These are phyloP conservation scores for Strigomonas galati DNA, from an alignment of 208 protist genomes.

Conservation along the genomic window DNA sequence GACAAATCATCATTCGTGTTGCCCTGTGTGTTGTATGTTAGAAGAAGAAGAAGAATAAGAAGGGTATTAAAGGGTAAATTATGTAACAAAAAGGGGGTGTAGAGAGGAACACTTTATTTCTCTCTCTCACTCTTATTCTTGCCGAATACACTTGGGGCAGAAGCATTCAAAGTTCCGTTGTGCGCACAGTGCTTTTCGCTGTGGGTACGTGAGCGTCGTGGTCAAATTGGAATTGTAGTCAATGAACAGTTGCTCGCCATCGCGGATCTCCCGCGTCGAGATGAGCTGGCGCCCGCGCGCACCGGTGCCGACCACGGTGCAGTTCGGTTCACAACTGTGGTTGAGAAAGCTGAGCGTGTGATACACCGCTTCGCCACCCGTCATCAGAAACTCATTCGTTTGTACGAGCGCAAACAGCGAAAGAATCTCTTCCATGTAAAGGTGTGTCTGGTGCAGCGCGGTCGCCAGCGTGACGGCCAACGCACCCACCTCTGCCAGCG, in stretches of 20 bases:
- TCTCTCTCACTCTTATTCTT: constrained; percentile 24
- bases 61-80: background rate
- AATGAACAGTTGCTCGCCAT: constrained; percentile 86
- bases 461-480: constrained; percentile 59
- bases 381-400: constrained; percentile 79
- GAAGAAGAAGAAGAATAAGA: background rate
- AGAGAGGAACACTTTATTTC: background rate
- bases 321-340: constrained; percentile 88
- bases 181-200: constrained; percentile 70
- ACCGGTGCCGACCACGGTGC: constrained; percentile 39
- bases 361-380: constrained; percentile 63
- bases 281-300: constrained; percentile 28
- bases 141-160: constrained; percentile 69
- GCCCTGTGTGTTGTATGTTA: background rate
- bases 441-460: constrained; percentile 61
- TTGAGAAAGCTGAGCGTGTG: constrained; percentile 71
- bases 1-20: no score
- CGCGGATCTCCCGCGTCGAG: constrained; percentile 59
- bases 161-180: constrained; percentile 88
- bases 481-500: constrained; percentile 69
- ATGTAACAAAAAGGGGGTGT: background rate
- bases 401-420: constrained; percentile 83
- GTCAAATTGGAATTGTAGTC: constrained; percentile 80
- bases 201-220: constrained; percentile 58
- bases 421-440: constrained; percentile 86